Base-by-base conservation (phyloP, 371 early-diverging fungal genomes). In the Rhizopus stolonifer region DNA sequence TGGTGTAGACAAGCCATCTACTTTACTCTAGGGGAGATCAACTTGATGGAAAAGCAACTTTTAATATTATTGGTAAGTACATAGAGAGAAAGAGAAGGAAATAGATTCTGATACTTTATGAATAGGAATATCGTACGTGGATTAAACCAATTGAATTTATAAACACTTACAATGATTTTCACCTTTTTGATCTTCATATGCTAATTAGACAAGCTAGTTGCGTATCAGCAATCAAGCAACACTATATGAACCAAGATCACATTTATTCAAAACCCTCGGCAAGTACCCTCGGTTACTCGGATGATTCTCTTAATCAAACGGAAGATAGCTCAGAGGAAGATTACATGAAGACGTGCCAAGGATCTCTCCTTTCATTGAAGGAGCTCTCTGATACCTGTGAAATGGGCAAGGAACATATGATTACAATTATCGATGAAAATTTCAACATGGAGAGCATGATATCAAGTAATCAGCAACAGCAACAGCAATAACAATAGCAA, bases 1-100 rank as follows among this genome's bases (percentile, higher is more conserved):
- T 92, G 91, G 91, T 86, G 87, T 14, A 72, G 73, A 29, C 84
- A 84, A 61, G 82, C 87, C 1, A 65, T 67, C 0, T 69, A 86
- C 38, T 90, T 89, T 58, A 82, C 88, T 4, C 70, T 90, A 5
- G 69, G 81, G 5, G 91, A 91, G 61, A 82, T 91, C 39, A 90
- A 89, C 43, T 63, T 90, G 15, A 90, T 89, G 89, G 92, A 91
- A 61, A 84, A 84, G 52, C 91, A 91, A 61, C 64, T 92, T 22
- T 75, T 92, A 43, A 73, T 77, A 10, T 61, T 92, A 46, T 71
- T 92, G 57, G 87, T 68, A 73, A 58, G 42, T 9, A 19, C 15
- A 18, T 42, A 21, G 17, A 38, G 17, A 42, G 0, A 21, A 7
- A 42, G 8, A 8, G 1, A n/a, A n/a, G 19, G 8, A 21, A 17